Conservation (phyloP, 129 eudicot genomes). For the Oenanthe sinensis region DNA sequence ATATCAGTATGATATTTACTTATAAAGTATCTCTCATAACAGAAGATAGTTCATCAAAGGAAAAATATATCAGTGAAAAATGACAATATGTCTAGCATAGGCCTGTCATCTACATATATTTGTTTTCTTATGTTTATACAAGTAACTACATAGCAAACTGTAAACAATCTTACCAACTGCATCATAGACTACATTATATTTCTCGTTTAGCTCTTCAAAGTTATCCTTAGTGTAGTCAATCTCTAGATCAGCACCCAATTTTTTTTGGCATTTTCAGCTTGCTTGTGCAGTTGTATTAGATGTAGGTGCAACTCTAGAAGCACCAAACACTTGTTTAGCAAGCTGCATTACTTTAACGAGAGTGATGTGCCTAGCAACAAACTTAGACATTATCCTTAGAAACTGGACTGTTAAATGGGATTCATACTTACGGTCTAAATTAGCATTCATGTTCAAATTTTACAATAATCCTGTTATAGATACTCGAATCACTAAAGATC, state of each 20-base stretch:
- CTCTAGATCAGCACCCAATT: conserved; percentile 63
- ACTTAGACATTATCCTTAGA: not conserved
- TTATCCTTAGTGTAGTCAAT: conserved; percentile 85
- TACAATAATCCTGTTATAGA: too few relatives aligned
- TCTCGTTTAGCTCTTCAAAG: conserved; percentile 67
- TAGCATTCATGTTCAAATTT: too few relatives aligned
- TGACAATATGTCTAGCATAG: not conserved
- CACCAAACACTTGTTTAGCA: conserved; percentile 75
- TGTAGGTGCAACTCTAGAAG: conserved; percentile 31
- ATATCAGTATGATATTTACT: too few relatives aligned
- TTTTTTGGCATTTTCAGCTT: too few relatives aligned
- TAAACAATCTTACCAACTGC: conserved; percentile 55
- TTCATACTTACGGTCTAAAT: too few relatives aligned
- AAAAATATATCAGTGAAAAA: too few relatives aligned
- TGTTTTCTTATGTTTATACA: not conserved
- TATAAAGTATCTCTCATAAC: too few relatives aligned
- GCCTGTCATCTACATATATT: not conserved
- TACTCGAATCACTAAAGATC: too few relatives aligned
- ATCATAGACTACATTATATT: conserved; percentile 75
- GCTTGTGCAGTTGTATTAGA: too few relatives aligned
- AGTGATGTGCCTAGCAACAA: not conserved
- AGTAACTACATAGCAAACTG: not conserved
- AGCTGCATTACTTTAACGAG: conserved; percentile 31
- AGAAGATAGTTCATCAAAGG: too few relatives aligned
- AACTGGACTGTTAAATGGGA: not conserved